These are phyloP conservation scores for Elsinoe fawcettii DNA, from an alignment of 2,329 filamentous ascomycete genomes.

Conservation along the genomic window DNA sequence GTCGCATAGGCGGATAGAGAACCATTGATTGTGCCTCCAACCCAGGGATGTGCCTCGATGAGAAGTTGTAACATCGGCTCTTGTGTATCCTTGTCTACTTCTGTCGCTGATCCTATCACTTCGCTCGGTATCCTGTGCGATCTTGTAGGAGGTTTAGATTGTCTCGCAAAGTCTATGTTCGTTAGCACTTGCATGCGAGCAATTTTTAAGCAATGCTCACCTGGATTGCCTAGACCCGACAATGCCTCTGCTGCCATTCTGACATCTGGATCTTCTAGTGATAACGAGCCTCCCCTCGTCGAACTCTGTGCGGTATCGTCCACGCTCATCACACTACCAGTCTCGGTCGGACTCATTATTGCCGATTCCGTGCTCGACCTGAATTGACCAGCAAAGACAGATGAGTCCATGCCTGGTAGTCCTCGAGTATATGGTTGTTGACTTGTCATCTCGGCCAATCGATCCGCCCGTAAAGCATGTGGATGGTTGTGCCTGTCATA, in stretches of 20 bases:
- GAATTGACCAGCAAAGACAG: conserved; percentile 22
- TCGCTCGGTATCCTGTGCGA: conserved; percentile 25
- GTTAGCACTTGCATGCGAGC: neutral
- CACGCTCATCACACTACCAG: conserved; percentile 36
- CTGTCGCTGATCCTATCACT: conserved; percentile 17
- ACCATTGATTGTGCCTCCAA: conserved; percentile 68
- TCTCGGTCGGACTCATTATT: conserved; percentile 39
- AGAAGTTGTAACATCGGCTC: conserved; percentile 75
- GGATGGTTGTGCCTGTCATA: conserved; percentile 23
- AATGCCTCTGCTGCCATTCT: conserved; percentile 44
- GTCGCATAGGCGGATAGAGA: conserved; percentile 78
- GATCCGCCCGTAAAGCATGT: conserved; percentile 13
- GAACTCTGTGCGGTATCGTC: conserved; percentile 33
- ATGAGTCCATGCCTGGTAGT: conserved; percentile 32
- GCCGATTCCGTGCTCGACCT: conserved; percentile 28
- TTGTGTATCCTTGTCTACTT: conserved; percentile 41
- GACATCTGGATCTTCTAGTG: conserved; percentile 43
- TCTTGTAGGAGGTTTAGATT: conserved; percentile 29
- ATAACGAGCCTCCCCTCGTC: conserved; percentile 33
- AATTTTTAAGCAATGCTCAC: conserved; percentile 27
- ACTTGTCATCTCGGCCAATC: conserved; percentile 12
- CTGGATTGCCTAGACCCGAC: conserved; percentile 42
- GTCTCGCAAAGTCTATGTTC: conserved; percentile 35
- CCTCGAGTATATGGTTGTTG: conserved; percentile 3
- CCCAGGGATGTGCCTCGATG: conserved; percentile 77